Evolutionary conservation across 805 yeast genomes (phyloP).

Genomic region (Wickerhamiella siamensis): DNA sequence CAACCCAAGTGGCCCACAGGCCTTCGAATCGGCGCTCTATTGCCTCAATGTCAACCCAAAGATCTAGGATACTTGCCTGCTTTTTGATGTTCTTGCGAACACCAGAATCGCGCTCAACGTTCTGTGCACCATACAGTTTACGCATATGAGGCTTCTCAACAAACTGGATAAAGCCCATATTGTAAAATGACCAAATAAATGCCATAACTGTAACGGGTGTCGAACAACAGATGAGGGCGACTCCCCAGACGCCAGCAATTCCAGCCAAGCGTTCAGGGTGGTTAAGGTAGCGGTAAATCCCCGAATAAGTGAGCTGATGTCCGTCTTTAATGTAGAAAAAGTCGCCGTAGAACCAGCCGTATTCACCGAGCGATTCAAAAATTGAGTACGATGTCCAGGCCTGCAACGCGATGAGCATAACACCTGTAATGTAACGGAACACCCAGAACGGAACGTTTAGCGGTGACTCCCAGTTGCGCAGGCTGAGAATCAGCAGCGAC

Average conservation of each 20-base stretch:
- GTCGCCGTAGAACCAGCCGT: conserved; percentile 87
- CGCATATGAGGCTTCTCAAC: conserved; percentile 70
- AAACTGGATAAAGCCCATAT: conserved; percentile 51
- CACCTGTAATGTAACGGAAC: conserved; percentile 46
- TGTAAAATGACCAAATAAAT: conserved; percentile 50
- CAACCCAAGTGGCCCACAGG: conserved; percentile 20
- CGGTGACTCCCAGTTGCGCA: conserved; percentile 20
- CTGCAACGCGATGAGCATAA: conserved; percentile 42
- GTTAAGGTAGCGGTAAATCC: conserved; percentile 67
- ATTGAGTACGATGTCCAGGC: conserved; percentile 57
- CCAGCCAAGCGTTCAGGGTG: conserved; percentile 74
- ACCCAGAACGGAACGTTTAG: conserved; percentile 25
- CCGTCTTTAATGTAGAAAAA: conserved; percentile 46
- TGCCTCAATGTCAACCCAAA: conserved; percentile 24
- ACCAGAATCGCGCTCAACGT: conserved; percentile 32
- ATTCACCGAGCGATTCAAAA: conserved; percentile 57
- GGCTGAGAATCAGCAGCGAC: conserved; percentile 30
- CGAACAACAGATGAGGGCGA: conserved; percentile 42
- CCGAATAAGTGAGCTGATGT: conserved; percentile 51
- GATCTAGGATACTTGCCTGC: conserved; percentile 12
- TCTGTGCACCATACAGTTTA: conserved; percentile 52
- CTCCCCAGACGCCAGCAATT: conserved; percentile 66
- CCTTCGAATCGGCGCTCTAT: conserved; percentile 30
- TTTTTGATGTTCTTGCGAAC: conserved; percentile 25
- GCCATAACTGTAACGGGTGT: conserved; percentile 36